A percentile compares a stretch with the other conserved stretches of the same genome.
Evolutionary conservation across 495 filamentous ascomycete genomes (phyloP).

Genomic region (Sabuloglossum arenarium): DNA sequence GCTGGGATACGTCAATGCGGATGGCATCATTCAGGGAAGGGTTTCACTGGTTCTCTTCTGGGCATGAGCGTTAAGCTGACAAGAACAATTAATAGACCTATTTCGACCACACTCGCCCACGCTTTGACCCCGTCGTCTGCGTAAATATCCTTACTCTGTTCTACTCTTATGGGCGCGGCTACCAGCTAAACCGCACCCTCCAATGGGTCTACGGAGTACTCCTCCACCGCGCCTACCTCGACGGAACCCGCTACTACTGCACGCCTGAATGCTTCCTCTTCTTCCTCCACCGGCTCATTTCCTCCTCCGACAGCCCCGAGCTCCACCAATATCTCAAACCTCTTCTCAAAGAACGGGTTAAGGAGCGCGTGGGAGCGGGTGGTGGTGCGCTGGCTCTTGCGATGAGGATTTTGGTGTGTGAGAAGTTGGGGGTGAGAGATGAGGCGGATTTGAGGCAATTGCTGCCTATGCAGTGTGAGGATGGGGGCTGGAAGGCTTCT

Average conservation of each 20-base stretch:
- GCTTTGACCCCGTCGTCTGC: conserved; percentile 11
- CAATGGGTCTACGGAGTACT: conserved; percentile 5
- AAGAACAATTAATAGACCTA: conserved; percentile 8
- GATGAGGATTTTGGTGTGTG: conserved; percentile 9
- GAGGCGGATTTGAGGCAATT: not conserved
- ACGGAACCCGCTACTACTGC: conserved; percentile 13
- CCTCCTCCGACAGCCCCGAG: not conserved
- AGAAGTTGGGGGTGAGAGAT: conserved; percentile 3
- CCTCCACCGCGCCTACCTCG: conserved; percentile 9
- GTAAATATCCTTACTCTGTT: conserved; percentile 11
- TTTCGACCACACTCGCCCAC: conserved; percentile 6
- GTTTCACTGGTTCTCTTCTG: not conserved
- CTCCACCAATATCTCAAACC: not conserved
- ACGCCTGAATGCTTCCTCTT: conserved; percentile 11
- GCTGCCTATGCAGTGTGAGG: not conserved
- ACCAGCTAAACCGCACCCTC: not conserved
- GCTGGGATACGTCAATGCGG: conserved; percentile 6
- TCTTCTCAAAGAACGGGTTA: conserved; percentile 5
- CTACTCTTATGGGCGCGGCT: conserved; percentile 6
- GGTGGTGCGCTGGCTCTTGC: conserved; percentile 8
- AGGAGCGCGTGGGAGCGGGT: conserved; percentile 5
- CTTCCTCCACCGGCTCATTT: conserved; percentile 6
- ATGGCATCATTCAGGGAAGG: conserved; percentile 6
- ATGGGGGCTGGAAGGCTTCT: conserved; percentile 9
- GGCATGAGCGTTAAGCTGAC: not conserved